A percentile compares a stretch with the other conserved stretches of the same genome.
These are phyloP conservation scores for Bruguiera hainesii DNA, from an alignment of 441 rosid species.

Conservation along the genomic window DNA sequence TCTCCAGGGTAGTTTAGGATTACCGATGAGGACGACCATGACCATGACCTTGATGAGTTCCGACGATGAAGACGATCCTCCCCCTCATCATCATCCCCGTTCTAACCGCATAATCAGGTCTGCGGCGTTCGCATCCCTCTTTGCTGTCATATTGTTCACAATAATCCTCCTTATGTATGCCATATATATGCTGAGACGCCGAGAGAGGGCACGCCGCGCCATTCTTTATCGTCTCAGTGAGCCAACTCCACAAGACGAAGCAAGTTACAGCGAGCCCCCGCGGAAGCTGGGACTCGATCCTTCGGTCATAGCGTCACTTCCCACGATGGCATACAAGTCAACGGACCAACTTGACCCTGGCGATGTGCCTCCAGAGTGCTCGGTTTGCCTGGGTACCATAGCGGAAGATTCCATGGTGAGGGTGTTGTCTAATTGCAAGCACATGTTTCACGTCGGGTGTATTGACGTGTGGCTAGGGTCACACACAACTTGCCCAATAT, in stretches of 20 bases:
- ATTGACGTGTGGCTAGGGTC: conserved; percentile 52
- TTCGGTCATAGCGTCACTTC: conserved; percentile 40
- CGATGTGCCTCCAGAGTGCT: conserved; percentile 39
- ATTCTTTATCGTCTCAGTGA: conserved; percentile 1
- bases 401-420: conserved; percentile 34
- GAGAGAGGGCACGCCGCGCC: conserved; percentile 11
- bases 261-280: conserved; percentile 16
- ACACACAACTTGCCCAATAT: conserved; percentile 50
- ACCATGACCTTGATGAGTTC: conserved; percentile 12
- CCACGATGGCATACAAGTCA: conserved; percentile 32
- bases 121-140: conserved; percentile 18
- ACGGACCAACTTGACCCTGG: conserved; percentile 3
- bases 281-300: conserved; percentile 38
- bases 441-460: conserved; percentile 56
- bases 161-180: conserved; percentile 24
- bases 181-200: conserved; percentile 14
- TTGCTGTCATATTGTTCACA: conserved; percentile 16
- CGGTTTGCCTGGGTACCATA: conserved; percentile 44
- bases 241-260: conserved; percentile 17
- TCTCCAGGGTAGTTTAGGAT: no score
- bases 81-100: neutral
- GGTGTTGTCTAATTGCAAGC: conserved; percentile 51
- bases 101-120: conserved; percentile 22
- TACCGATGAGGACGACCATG: neutral
- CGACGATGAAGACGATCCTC: conserved; percentile 4